Base-by-base conservation (phyloP, 2,329 filamentous ascomycete genomes). In the Cordyceps militaris region DNA sequence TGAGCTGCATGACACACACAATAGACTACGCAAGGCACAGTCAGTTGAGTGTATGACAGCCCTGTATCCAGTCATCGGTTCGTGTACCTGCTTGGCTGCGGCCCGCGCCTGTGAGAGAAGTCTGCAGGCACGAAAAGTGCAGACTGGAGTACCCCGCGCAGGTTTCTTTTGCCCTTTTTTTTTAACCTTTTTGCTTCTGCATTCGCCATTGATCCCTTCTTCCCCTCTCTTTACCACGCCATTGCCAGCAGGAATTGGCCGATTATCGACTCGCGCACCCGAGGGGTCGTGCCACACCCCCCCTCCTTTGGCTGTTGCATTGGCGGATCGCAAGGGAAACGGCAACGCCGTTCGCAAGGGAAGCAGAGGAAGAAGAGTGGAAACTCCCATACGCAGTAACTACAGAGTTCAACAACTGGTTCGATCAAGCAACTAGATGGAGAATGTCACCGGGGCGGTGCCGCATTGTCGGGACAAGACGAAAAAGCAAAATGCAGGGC, bases 391-490 rank as follows among this genome's bases (percentile, higher is more conserved):
- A 38, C 19, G 19, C 30, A 38, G 14, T 23, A 36, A 38, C 23
- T 11, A 23, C 10, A 24, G 19, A 36, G 21, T 38, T 38, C n/a
- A 32, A 32, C 4, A 44, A 44, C 8, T 26, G 23, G 21, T 24
- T 24, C 11, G 36, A 38, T n/a, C 36, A 13, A 4, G 36, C 7
- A 4, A 13, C 16, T 14, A 38, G 4, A 38, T 21, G 24, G 14
- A 38, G 14, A 38, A n/a, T n/a, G 34, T 38, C 21, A 26, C 42
- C 42, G 6, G 23, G 21, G 11, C 23, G 19, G 50, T 34, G 50
- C 50, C 50, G 38, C 50, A 53, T 43, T 53, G 30, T 36, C 42
- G 52, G 52, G 42, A 55, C 19, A 26, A 16, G 16, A 55, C 14
- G 21, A 55, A 47, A 28, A 38, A 46, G 52, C 42, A 38, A 36